Conservation (phyloP, 495 filamentous ascomycete species). For the Neurospora sp. region DNA sequence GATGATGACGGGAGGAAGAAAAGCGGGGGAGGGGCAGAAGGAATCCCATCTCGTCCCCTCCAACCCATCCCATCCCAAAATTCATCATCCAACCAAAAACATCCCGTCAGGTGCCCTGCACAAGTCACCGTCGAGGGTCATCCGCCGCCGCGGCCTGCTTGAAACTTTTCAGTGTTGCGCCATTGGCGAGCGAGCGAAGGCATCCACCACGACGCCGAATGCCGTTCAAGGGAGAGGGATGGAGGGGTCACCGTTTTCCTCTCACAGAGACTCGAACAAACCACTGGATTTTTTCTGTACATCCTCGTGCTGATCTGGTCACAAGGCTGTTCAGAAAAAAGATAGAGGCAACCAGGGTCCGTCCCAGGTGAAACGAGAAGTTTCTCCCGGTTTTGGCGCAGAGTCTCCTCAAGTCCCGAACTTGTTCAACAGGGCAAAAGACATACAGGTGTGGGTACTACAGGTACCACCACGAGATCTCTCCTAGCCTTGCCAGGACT, state of each 20-base stretch:
- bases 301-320: conserved; percentile 1
- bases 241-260: not conserved
- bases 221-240: not conserved
- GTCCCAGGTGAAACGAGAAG: not conserved
- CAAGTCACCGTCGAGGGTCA: not conserved
- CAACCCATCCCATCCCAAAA: not conserved
- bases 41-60: not conserved
- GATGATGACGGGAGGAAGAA: not conserved
- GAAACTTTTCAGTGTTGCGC: not conserved
- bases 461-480: not conserved
- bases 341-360: not conserved
- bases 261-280: not conserved
- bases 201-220: not conserved
- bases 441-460: not conserved
- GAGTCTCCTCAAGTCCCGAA: not conserved
- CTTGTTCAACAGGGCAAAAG: not conserved
- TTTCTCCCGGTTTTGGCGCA: not conserved
- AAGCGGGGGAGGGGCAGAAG: not conserved
- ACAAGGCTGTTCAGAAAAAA: conserved; percentile 1
- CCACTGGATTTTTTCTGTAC: not conserved
- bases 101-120: not conserved
- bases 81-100: not conserved
- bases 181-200: not conserved
- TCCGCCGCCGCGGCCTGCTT: not conserved
- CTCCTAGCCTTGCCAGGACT: not conserved